A percentile compares a stretch with the other conserved stretches of the same genome.
Conservation (phyloP, 1,139 yeast species). For the Pneumocystis canis region DNA sequence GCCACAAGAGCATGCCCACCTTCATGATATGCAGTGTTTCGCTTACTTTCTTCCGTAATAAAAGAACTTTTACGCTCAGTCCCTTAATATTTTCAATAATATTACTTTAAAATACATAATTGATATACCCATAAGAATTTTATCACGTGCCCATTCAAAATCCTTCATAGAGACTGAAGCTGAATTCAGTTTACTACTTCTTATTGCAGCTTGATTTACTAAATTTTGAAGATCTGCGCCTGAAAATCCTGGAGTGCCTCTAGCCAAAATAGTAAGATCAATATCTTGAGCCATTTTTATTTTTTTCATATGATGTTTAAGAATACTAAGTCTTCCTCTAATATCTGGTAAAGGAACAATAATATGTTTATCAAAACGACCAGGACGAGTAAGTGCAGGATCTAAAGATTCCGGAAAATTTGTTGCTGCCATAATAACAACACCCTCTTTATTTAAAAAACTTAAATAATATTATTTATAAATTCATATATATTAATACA, state of each 20-base stretch:
- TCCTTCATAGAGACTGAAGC: slow-evolving; percentile 80
- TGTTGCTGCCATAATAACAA: slow-evolving; percentile 93
- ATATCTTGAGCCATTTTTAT: slow-evolving; percentile 75
- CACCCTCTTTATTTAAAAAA: slow-evolving; percentile 38
- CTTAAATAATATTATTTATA: background rate
- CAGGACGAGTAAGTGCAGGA: slow-evolving; percentile 95
- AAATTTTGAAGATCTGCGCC: slow-evolving; percentile 95
- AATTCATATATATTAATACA: background rate
- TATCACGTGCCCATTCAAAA: slow-evolving; percentile 98
- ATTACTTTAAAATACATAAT: background rate
- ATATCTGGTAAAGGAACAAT: slow-evolving; percentile 95
- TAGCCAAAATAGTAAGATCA: slow-evolving; percentile 75
- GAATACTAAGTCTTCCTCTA: slow-evolving; percentile 85
- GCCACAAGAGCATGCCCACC: slow-evolving; percentile 99
- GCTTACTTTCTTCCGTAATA: slow-evolving; percentile 83
- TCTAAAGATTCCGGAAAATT: slow-evolving; percentile 94
- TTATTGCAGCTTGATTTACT: slow-evolving; percentile 95
- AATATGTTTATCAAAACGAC: slow-evolving; percentile 92
- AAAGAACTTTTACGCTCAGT: slow-evolving; percentile 98
- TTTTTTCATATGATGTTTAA: slow-evolving; percentile 82
- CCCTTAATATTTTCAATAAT: background rate
- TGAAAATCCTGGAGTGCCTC: slow-evolving; percentile 94
- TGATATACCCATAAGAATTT: slow-evolving; percentile 65
- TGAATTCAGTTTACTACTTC: slow-evolving; percentile 86
- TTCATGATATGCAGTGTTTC: slow-evolving; percentile 93